Conservation (phyloP, 306 rosid genomes). For the Hippophae gyantsensis region DNA sequence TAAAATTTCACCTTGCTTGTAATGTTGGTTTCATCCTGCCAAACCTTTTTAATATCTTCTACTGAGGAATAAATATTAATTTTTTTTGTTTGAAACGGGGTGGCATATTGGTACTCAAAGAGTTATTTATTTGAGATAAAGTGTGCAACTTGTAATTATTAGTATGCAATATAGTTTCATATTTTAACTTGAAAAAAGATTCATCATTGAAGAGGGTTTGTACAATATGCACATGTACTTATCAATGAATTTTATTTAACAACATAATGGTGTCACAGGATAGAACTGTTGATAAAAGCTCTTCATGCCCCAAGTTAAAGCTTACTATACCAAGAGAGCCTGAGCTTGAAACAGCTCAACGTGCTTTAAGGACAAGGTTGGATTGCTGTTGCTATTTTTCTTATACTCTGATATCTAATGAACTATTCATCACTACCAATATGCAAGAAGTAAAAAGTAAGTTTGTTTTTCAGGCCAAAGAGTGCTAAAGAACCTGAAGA, state of each 20-base stretch:
- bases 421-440: constrained; percentile 1
- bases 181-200: too few relatives aligned
- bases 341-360: constrained; percentile 68
- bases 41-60: too few relatives aligned
- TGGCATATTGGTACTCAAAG: background rate
- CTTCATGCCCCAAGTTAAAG: constrained; percentile 43
- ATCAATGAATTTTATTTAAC: background rate
- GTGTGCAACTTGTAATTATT: background rate
- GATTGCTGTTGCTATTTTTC: constrained; percentile 19
- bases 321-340: constrained; percentile 88
- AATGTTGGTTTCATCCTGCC: too few relatives aligned
- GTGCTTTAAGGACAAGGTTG: constrained; percentile 80
- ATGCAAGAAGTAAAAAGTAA: constrained; percentile 10
- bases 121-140: background rate
- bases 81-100: background rate
- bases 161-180: background rate
- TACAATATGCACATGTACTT: too few relatives aligned
- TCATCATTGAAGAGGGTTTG: too few relatives aligned
- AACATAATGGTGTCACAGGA: constrained; percentile 36
- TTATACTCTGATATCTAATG: background rate
- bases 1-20: too few relatives aligned
- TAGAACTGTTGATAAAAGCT: constrained; percentile 39
- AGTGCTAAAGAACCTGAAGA: constrained; percentile 41
- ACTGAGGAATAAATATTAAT: background rate
- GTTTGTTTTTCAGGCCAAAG: constrained; percentile 42